phyloP scores from a whole-genome alignment of 805 yeast species.

The Wickerhamomyces mucosus region DNA sequence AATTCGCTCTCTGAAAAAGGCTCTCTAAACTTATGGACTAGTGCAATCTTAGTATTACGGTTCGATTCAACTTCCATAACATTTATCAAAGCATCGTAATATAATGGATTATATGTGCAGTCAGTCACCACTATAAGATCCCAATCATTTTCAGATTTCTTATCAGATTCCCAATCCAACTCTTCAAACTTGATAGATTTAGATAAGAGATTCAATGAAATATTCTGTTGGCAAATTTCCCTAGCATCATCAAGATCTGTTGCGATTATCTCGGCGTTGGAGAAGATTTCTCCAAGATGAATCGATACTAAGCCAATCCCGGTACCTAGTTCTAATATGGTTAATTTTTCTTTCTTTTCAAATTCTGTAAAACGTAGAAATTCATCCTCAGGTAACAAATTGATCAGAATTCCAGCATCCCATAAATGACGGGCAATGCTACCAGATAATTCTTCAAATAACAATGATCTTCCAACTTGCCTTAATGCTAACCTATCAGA shows the following conservation, averaged over 20 bases:
- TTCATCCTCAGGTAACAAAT: conserved; percentile 4
- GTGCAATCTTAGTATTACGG: conserved; percentile 7
- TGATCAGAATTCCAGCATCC: conserved; percentile 28
- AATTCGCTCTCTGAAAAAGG: conserved; percentile 17
- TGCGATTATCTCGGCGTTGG: conserved; percentile 15
- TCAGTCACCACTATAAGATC: conserved; percentile 31
- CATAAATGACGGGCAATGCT: conserved; percentile 34
- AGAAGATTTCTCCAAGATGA: conserved; percentile 17
- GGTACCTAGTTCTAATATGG: conserved; percentile 31
- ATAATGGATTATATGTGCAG: conserved; percentile 33
- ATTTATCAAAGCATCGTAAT: conserved; percentile 25
- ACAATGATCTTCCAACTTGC: not conserved
- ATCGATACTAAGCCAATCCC: conserved; percentile 33
- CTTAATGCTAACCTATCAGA: conserved; percentile 14
- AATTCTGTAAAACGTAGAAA: conserved; percentile 6
- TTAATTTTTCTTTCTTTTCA: conserved; percentile 2
- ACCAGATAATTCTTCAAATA: conserved; percentile 29
- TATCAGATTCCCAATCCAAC: conserved; percentile 28
- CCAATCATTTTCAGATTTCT: conserved; percentile 15
- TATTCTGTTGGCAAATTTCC: conserved; percentile 26
- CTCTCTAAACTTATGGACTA: conserved; percentile 21
- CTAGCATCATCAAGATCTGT: conserved; percentile 31
- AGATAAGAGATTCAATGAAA: conserved; percentile 8
- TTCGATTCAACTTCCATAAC: conserved; percentile 18
- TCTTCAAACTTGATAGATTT: conserved; percentile 18